Percentiles rank a stretch among this genome's conserved stretches.
Conservation (phyloP, 2,329 filamentous ascomycete species). For the Scolecobasidium constrictum region DNA sequence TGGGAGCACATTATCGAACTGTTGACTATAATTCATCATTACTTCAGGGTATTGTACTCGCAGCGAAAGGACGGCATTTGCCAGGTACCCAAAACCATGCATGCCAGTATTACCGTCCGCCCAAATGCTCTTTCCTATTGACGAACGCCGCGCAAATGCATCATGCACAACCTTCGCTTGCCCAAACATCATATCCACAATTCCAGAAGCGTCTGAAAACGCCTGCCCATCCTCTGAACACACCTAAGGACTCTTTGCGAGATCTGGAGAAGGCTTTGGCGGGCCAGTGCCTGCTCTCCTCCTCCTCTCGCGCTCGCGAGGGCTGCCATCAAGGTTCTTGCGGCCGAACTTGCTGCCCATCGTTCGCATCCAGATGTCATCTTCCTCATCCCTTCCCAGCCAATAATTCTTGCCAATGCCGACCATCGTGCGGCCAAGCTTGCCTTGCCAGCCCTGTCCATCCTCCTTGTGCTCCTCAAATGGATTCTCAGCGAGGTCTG, state of each 20-base stretch:
- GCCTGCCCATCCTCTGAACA: too few species aligned
- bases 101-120: too few species aligned
- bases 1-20: too few species aligned
- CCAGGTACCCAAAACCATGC: too few species aligned
- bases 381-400: conserved; percentile 55
- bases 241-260: background rate
- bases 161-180: too few species aligned
- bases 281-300: conserved; percentile 52
- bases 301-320: conserved; percentile 48
- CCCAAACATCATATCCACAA: too few species aligned
- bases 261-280: conserved; percentile 22
- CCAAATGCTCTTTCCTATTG: too few species aligned
- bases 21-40: too few species aligned
- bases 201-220: too few species aligned
- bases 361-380: conserved; percentile 57
- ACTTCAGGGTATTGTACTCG: too few species aligned
- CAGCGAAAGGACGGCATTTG: too few species aligned
- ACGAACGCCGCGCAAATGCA: too few species aligned
- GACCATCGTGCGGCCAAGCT: conserved; percentile 69
- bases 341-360: conserved; percentile 50
- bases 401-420: conserved; percentile 66
- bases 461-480: conserved; percentile 62
- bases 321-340: conserved; percentile 29
- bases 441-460: conserved; percentile 69
- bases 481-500: conserved; percentile 49